A percentile compares a stretch with the other conserved stretches of the same genome.
These are phyloP conservation scores for Rhizophora mangle DNA, from an alignment of 345 rosid species.

Conservation along the genomic window DNA sequence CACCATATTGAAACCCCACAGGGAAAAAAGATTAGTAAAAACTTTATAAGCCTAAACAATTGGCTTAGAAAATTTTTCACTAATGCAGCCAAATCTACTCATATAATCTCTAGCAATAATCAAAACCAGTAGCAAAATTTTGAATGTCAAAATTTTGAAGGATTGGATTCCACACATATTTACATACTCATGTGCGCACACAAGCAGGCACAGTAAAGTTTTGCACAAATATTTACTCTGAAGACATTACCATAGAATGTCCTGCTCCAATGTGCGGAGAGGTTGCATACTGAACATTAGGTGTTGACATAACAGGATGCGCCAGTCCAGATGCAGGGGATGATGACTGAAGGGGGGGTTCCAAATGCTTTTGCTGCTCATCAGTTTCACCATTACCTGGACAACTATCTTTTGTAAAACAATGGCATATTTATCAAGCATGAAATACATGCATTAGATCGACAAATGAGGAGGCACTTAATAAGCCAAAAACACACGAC, in stretches of 20 bases:
- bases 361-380: constrained; percentile 63
- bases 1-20: too few relatives aligned
- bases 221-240: constrained; percentile 1
- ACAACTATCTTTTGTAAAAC: constrained; percentile 12
- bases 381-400: constrained; percentile 61
- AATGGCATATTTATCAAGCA: constrained; percentile 9
- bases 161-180: too few relatives aligned
- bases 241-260: constrained; percentile 55
- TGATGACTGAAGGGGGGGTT: constrained; percentile 41
- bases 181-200: neutral
- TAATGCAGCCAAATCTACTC: too few relatives aligned
- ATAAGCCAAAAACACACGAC: too few relatives aligned
- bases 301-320: constrained; percentile 47
- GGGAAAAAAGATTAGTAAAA: neutral
- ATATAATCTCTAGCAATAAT: too few relatives aligned
- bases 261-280: constrained; percentile 48
- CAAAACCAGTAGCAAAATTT: too few relatives aligned
- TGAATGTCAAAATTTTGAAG: too few relatives aligned
- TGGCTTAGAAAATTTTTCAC: neutral
- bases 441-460: neutral
- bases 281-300: constrained; percentile 48
- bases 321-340: constrained; percentile 45
- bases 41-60: neutral
- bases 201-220: neutral
- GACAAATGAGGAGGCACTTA: too few relatives aligned